Evolutionary conservation across 2,329 filamentous ascomycete species (phyloP), one percentile per base, ranked within the genome.

Genomic region (Rasamsonia emersonii): DNA sequence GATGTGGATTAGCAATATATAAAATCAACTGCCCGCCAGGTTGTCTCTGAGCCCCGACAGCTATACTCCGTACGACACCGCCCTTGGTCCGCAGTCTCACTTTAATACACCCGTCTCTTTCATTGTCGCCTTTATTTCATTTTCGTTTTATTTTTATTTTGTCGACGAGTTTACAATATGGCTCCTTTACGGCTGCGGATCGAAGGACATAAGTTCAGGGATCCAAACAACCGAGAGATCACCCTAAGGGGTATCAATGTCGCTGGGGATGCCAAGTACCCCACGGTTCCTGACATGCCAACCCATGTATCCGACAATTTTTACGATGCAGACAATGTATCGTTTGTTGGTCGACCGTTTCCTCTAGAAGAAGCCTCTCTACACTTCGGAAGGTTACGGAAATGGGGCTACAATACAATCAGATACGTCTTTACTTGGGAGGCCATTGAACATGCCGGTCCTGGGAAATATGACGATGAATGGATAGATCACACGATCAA

Each of bases 381-480:
- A 10, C 91, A 98, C 57, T 95, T 98, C 58, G 74, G 83, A 9
- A 75, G 88, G 25, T 62, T 98, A 43, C 84, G 81, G 49, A 79
- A 82, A 49, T 94, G 81, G 68, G 91, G 91, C 9, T 98, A 93
- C 70, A 98, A 96, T 59, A 88, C 85, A 1, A 88, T 98, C 45
- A 76, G 91, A 53, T 98, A 98, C 59, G 70, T 98, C 46, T 98
- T 96, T 55, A 96, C 91, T 0, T 98, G 91, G 91, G 91, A 98
- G 61, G 89, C 91, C n/a, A 82, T 98, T 54, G 91, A 98, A 61
- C 82, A 91, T 37, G 79, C 78, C 1, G 89, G 89, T 0, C 91
- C 93, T 0, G 86, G 88, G 1, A 79, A 75, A 50, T 98, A 96
- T 56, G 93, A 98, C 49, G 86, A 98, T 53, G 79, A 83, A 40